phyloP scores from a whole-genome alignment of 2,329 filamentous ascomycete genomes.

The Aulographum hederae region DNA sequence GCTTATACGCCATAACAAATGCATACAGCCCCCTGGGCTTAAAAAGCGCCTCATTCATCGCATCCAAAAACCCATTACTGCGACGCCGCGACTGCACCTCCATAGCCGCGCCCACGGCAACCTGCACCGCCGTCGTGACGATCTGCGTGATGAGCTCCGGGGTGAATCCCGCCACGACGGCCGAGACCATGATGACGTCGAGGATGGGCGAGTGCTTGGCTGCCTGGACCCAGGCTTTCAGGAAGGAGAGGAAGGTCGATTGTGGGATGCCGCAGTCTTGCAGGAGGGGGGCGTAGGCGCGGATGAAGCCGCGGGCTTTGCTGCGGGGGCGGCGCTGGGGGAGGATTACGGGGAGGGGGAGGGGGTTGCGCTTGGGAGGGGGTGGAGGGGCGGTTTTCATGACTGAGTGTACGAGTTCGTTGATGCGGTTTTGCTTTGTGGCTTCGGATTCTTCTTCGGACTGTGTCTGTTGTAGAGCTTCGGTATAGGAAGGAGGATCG shows the following conservation, averaged over 20 bases:
- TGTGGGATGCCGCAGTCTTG: constrained; percentile 28
- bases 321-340: constrained; percentile 32
- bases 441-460: no score
- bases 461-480: neutral
- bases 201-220: constrained; percentile 19
- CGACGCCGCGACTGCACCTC: constrained; percentile 19
- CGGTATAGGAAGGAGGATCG: constrained; percentile 1
- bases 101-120: constrained; percentile 23
- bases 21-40: constrained; percentile 36
- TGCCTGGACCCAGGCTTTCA: constrained; percentile 18
- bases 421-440: neutral
- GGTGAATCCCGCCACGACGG: constrained; percentile 19
- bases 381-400: neutral
- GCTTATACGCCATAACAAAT: constrained; percentile 35
- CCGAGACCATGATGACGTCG: constrained; percentile 8
- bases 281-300: constrained; percentile 33
- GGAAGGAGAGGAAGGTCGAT: constrained; percentile 28
- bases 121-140: constrained; percentile 24
- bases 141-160: constrained; percentile 23
- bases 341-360: constrained; percentile 26
- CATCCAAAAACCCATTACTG: constrained; percentile 36
- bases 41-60: constrained; percentile 38
- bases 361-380: neutral
- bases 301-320: constrained; percentile 30
- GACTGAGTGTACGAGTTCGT: neutral